A percentile compares a stretch with the other conserved stretches of the same genome.
These are phyloP conservation scores for Phylloporus scabripes DNA, from an alignment of 768 basidiomycete species.

Conservation along the genomic window DNA sequence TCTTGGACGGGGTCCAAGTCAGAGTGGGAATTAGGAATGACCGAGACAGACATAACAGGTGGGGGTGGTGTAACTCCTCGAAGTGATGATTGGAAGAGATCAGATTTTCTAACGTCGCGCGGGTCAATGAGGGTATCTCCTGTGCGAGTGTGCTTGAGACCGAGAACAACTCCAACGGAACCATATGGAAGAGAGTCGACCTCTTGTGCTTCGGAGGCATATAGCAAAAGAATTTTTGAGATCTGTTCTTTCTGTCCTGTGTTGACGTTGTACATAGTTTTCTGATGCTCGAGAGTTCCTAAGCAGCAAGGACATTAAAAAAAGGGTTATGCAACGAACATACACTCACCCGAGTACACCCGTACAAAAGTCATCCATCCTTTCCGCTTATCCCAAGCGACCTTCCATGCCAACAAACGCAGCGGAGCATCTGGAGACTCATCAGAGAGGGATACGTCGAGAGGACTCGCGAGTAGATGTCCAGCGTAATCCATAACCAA, in stretches of 20 bases:
- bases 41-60: constrained; percentile 80
- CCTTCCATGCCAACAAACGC: constrained; percentile 81
- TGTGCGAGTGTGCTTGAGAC: constrained; percentile 78
- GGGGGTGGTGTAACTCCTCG: constrained; percentile 70
- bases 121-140: constrained; percentile 76
- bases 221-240: constrained; percentile 71
- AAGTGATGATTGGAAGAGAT: constrained; percentile 37
- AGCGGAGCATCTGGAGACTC: constrained; percentile 46
- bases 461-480: constrained; percentile 70
- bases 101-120: constrained; percentile 31
- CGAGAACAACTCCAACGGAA: constrained; percentile 78
- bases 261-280: constrained; percentile 55
- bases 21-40: constrained; percentile 74
- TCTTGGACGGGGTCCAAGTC: constrained; percentile 75
- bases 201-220: constrained; percentile 70
- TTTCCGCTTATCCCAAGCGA: constrained; percentile 72
- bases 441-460: constrained; percentile 51
- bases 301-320: constrained; percentile 2
- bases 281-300: constrained; percentile 65
- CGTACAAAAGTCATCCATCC: constrained; percentile 95
- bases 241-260: constrained; percentile 67
- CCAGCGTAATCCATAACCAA: constrained; percentile 78
- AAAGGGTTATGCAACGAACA: not conserved
- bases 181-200: constrained; percentile 78
- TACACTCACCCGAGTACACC: constrained; percentile 70